Percentiles rank a stretch among this genome's conserved stretches.
Evolutionary conservation across 2,329 filamentous ascomycete species (phyloP).

Genomic region (Trichophyton simii): DNA sequence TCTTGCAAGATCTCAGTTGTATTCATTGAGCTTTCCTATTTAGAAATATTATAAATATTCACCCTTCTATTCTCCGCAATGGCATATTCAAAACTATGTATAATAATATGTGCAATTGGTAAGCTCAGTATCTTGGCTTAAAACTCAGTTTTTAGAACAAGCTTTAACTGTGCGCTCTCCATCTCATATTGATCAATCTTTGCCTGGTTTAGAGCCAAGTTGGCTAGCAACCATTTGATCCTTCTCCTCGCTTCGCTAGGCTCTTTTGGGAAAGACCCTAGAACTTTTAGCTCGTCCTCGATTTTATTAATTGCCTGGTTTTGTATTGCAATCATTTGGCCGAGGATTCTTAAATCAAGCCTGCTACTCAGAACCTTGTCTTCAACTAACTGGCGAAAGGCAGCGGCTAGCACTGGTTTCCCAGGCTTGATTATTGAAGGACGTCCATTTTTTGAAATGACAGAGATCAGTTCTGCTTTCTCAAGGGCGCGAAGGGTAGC

Average conservation of each 20-base stretch:
- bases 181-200: conserved; percentile 63
- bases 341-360: conserved; percentile 59
- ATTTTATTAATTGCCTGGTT: conserved; percentile 62
- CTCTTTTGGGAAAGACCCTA: conserved; percentile 59
- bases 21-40: too few relatives aligned
- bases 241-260: conserved; percentile 55
- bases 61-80: too few relatives aligned
- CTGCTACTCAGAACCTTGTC: conserved; percentile 62
- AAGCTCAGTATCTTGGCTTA: background rate
- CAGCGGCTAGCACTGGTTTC: conserved; percentile 74
- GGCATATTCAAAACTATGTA: background rate
- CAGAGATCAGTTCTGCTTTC: conserved; percentile 71
- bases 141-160: conserved; percentile 46
- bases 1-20: too few relatives aligned
- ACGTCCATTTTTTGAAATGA: conserved; percentile 60
- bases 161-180: conserved; percentile 60
- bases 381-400: conserved; percentile 58
- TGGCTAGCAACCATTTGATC: conserved; percentile 58
- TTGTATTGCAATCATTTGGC: conserved; percentile 59
- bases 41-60: too few relatives aligned
- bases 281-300: conserved; percentile 60
- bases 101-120: background rate
- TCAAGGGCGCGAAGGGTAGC: conserved; percentile 66
- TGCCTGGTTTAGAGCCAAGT: conserved; percentile 59
- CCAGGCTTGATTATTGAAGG: conserved; percentile 67